phyloP scores from a whole-genome alignment of 805 yeast species.

The Saitoella complicata region DNA sequence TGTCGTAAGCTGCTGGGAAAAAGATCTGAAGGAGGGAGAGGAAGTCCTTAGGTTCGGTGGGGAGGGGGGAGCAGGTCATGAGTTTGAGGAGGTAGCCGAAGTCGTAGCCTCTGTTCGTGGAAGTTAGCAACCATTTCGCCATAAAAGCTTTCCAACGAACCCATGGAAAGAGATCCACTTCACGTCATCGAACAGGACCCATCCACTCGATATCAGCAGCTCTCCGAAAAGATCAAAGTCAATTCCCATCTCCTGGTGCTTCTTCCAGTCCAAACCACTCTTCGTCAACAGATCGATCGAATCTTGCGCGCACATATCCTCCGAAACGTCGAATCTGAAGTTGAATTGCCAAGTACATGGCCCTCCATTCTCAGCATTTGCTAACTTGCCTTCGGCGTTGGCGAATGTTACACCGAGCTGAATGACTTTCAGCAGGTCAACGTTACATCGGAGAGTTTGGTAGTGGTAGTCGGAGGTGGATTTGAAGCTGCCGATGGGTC shows the following conservation, averaged over 20 bases:
- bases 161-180: slow-evolving; percentile 84
- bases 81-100: slow-evolving; percentile 74
- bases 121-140: neutral
- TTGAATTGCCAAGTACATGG: slow-evolving; percentile 94
- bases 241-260: slow-evolving; percentile 63
- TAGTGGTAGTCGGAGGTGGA: slow-evolving; percentile 86
- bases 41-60: slow-evolving; percentile 65
- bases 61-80: slow-evolving; percentile 60
- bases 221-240: slow-evolving; percentile 70
- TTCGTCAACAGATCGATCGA: slow-evolving; percentile 64
- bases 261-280: slow-evolving; percentile 66
- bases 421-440: slow-evolving; percentile 69
- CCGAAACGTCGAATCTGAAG: slow-evolving; percentile 57
- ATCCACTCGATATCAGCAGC: slow-evolving; percentile 68
- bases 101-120: slow-evolving; percentile 56
- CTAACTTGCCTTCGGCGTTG: slow-evolving; percentile 52
- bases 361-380: slow-evolving; percentile 30
- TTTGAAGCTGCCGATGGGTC: slow-evolving; percentile 88
- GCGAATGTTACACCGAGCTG: slow-evolving; percentile 71
- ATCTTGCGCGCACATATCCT: slow-evolving; percentile 76
- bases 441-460: slow-evolving; percentile 83
- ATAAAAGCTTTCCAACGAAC: slow-evolving; percentile 12
- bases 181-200: slow-evolving; percentile 51
- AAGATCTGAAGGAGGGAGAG: slow-evolving; percentile 49
- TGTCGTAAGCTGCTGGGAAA: slow-evolving; percentile 73